Evolutionary conservation across 2,329 filamentous ascomycete species (phyloP), one percentile per base, ranked within the genome.

Genomic region (Zarea fungicola): DNA sequence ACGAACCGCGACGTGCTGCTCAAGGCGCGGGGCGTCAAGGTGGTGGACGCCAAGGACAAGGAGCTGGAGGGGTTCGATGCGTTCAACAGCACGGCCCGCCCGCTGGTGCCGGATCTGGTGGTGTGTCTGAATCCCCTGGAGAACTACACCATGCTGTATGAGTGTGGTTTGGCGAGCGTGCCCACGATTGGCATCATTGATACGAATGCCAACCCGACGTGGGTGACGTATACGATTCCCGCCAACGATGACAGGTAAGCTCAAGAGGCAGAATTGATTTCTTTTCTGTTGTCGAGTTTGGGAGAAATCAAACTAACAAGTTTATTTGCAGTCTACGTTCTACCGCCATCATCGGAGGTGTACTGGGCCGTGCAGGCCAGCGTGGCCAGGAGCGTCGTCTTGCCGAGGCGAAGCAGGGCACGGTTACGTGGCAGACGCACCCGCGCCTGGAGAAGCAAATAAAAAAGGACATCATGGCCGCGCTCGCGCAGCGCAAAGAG

Each of bases 171-270:
- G 50, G 85, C 89, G 64, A 88, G 85, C 61, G 87, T 99, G 50
- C 93, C 93, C 1, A 97, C 93, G 0, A 93, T 99, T 60, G 93
- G 92, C 40, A 77, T 99, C 50, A 86, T 97, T 57, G 93, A 99
- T 67, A 97, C 93, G 1, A 87, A 99, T 66, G 85, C 84, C 3
- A 87, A 97, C 67, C 89, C 93, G 1, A 89, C 89, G 1, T 92
- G 88, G 81, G 90, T 97, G 43, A 97, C 93, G 4, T 99, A 99
- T 64, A 87, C 88, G 13, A 96, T 99, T 58, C 93, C 93, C 2
- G 89, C 89, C 43, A 99, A 99, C 66, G 93, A 99, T 63, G 93
- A 99, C 75, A 90, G 85, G 85, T 89, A 66, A 62, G 75, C 9
- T 22, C 23, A 25, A 16, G n/a, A n/a, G n/a, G n/a, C n/a, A n/a